These are phyloP conservation scores for Trichoderma pleuroti DNA, from an alignment of 2,329 filamentous ascomycete species.

Conservation along the genomic window DNA sequence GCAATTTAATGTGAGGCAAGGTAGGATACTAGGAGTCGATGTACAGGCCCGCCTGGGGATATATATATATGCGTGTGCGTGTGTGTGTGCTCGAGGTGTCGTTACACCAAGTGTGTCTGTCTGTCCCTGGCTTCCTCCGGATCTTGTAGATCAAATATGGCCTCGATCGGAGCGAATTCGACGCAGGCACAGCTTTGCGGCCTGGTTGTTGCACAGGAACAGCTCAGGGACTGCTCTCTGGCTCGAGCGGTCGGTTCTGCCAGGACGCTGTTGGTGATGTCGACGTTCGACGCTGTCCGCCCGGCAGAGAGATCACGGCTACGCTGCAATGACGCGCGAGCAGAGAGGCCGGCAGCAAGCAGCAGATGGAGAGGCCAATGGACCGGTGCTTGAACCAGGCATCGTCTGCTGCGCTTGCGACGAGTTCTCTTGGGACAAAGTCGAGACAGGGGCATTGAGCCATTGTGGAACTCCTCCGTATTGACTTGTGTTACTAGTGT, in stretches of 20 bases:
- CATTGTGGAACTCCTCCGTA: slow-evolving; percentile 8
- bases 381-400: slow-evolving; percentile 26
- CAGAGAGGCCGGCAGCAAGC: slow-evolving; percentile 15
- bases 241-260: slow-evolving; percentile 17
- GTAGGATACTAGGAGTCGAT: not conserved
- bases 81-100: not conserved
- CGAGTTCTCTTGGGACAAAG: slow-evolving; percentile 13
- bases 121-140: not conserved
- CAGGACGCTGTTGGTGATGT: slow-evolving; percentile 1
- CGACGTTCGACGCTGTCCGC: not conserved
- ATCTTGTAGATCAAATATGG: not conserved
- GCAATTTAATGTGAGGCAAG: not conserved
- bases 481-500: not conserved
- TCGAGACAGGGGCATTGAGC: slow-evolving; percentile 9
- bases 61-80: no score
- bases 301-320: slow-evolving; percentile 2
- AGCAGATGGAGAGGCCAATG: slow-evolving; percentile 17
- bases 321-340: slow-evolving; percentile 14
- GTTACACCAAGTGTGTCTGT: not conserved
- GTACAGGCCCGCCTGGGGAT: not conserved
- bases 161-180: not conserved
- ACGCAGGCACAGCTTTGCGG: not conserved
- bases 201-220: not conserved
- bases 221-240: slow-evolving; percentile 13
- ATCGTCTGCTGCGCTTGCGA: slow-evolving; percentile 35